Evolutionary conservation across 2,329 filamentous ascomycete genomes (phyloP).

Genomic region (Amphichorda felina): DNA sequence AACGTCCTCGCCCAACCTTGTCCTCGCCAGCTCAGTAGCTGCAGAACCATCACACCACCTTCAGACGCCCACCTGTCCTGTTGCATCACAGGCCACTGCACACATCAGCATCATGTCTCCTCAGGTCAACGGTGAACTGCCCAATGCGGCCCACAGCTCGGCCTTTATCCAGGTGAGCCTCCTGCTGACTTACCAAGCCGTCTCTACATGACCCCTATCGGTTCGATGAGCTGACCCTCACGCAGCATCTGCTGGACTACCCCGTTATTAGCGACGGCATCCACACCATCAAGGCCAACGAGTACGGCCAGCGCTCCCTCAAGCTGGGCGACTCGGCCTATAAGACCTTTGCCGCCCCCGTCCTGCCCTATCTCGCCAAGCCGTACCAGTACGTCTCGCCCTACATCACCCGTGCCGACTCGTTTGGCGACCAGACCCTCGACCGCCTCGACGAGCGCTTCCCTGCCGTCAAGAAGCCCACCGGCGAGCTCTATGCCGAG

Average conservation of each 20-base stretch:
- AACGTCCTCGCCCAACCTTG: neutral
- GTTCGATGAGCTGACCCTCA: neutral
- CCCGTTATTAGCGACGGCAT: conserved; percentile 73
- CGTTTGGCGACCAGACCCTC: conserved; percentile 62
- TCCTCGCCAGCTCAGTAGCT: too few relatives aligned
- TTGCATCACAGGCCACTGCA: neutral
- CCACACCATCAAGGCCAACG: conserved; percentile 66
- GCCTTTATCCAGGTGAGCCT: conserved; percentile 35
- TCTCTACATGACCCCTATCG: too few relatives aligned
- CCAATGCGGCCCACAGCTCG: conserved; percentile 26
- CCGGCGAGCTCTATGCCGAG: conserved; percentile 54
- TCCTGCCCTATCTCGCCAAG: conserved; percentile 58
- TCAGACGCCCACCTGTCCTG: too few relatives aligned
- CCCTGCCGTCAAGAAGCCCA: conserved; percentile 65
- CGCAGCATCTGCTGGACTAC: conserved; percentile 72
- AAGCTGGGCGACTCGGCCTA: conserved; percentile 65
- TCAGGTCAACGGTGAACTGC: conserved; percentile 40
- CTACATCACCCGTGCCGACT: conserved; percentile 74
- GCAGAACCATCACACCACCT: too few relatives aligned
- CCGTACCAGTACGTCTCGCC: conserved; percentile 76
- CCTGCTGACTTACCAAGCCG: neutral
- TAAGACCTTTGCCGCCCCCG: conserved; percentile 61
- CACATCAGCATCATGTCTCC: conserved; percentile 9
- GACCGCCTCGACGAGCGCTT: conserved; percentile 57
- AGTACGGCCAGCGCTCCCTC: conserved; percentile 74